phyloP scores from a whole-genome alignment of 495 filamentous ascomycete genomes.

The Penicillium manginii region DNA sequence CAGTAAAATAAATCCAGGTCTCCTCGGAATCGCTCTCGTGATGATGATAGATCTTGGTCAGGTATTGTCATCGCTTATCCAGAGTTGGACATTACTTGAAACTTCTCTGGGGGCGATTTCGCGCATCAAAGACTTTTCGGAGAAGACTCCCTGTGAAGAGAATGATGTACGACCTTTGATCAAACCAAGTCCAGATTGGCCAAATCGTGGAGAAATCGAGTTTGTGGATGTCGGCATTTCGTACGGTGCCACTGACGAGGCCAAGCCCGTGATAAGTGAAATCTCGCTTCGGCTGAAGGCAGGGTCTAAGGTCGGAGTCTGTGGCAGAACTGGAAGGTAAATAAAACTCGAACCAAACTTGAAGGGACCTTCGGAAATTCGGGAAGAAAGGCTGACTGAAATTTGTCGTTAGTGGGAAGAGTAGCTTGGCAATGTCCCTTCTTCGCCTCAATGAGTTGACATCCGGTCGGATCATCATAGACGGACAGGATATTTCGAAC shows the following conservation, averaged over 20 bases:
- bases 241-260: conserved; percentile 69
- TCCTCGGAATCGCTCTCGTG: conserved; percentile 35
- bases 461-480: conserved; percentile 56
- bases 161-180: conserved; percentile 13
- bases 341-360: background rate
- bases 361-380: background rate
- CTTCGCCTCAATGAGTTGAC: conserved; percentile 56
- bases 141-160: conserved; percentile 30
- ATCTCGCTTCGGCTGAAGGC: conserved; percentile 48
- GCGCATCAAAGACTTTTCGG: conserved; percentile 37
- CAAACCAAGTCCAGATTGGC: conserved; percentile 57
- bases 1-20: conserved; percentile 19
- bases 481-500: conserved; percentile 52
- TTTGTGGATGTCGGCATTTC: conserved; percentile 69
- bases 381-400: background rate
- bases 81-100: conserved; percentile 32
- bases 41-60: conserved; percentile 31
- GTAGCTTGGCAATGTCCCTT: conserved; percentile 59
- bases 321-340: conserved; percentile 39
- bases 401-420: conserved; percentile 56
- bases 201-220: conserved; percentile 71
- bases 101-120: conserved; percentile 35
- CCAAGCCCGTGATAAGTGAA: conserved; percentile 40
- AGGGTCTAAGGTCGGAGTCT: conserved; percentile 58
- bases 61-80: conserved; percentile 24